Conservation (phyloP, 805 yeast genomes). For the Candida mattraensis region DNA sequence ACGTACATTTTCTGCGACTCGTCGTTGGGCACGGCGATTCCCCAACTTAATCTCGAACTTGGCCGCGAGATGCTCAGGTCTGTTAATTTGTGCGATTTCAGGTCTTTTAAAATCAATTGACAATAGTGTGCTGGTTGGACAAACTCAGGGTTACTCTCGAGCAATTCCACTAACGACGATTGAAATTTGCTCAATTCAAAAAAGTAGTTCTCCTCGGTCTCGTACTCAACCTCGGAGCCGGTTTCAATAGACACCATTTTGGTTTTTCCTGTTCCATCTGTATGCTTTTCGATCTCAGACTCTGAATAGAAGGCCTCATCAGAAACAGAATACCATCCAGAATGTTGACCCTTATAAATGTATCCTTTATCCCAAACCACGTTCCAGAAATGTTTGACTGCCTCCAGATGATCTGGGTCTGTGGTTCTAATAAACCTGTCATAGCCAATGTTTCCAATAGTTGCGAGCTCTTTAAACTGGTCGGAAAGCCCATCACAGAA, state of each 20-base stretch:
- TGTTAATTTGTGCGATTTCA: constrained; percentile 45
- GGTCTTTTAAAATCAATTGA: constrained; percentile 54
- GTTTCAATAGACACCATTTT: constrained; percentile 60
- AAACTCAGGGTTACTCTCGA: constrained; percentile 52
- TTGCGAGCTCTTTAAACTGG: constrained; percentile 65
- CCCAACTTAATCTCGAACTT: constrained; percentile 76
- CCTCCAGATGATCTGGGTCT: constrained; percentile 68
- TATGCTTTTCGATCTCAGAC: constrained; percentile 57
- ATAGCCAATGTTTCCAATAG: constrained; percentile 53
- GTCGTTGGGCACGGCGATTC: constrained; percentile 84
- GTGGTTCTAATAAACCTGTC: constrained; percentile 90
- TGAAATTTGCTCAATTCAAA: constrained; percentile 70
- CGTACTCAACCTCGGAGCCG: constrained; percentile 69
- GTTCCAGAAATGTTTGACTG: constrained; percentile 73
- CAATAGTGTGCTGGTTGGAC: constrained; percentile 66
- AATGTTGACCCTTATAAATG: constrained; percentile 79
- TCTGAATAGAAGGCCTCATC: constrained; percentile 95
- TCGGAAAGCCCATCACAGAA: constrained; percentile 72
- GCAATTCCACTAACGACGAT: constrained; percentile 46
- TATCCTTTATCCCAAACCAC: constrained; percentile 55
- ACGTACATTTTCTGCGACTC: constrained; percentile 80
- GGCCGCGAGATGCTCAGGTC: constrained; percentile 93
- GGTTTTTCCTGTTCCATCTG: constrained; percentile 32
- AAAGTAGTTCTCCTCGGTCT: constrained; percentile 83
- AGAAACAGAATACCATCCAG: constrained; percentile 93